Evolutionary conservation across 495 filamentous ascomycete genomes (phyloP), one percentile per base, ranked within the genome.

Genomic region (Pyrenopolyporus hunteri): DNA sequence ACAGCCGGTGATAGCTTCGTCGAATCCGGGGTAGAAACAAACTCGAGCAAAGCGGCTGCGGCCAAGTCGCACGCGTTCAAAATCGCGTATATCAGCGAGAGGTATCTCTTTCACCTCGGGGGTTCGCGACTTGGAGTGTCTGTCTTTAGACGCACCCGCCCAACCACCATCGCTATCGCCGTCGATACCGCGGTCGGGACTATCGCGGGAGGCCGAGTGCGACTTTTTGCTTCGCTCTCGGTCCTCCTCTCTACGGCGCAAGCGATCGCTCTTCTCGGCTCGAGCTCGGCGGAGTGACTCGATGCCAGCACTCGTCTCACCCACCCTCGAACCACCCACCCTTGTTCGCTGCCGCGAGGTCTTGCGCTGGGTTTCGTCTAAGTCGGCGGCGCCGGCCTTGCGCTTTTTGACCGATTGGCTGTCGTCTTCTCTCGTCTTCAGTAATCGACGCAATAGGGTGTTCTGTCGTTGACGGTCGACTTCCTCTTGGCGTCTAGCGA

Each of bases 11-110:
- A 97, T 87, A 23, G 87, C 82, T 26, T 91, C 81, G 13, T 92
- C 87, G 52, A 99, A 96, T 8, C 87, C 87, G 16, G 94, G 94
- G 58, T 90, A 90, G 77, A 94, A 97, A 77, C 90, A 95, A 35
- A 96, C 87, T 67, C 90, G 83, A 4, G 86, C 87, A 64, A 98
- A 92, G 63, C 89, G 87, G 57, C 77, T 85, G 28, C 95, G 84
- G 16, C 93, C 90, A 55, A 98, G 80, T 54, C 90, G 85, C 56
- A 90, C 82, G 42, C 89, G 86, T 64, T 97, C 88, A 59, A 95
- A 82, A 67, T 98, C 92, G 2, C 81, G 76, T n/a, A 96, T 79
- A 8, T 86, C 85, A 9, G 89, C 86, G 9, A 83, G 87, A 16
- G 73, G 72, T 0, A 67, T 68, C 51, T 82, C 80, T 29, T 74